These are phyloP conservation scores for Aquilaria sinensis DNA, from an alignment of 345 rosid genomes.

Conservation along the genomic window DNA sequence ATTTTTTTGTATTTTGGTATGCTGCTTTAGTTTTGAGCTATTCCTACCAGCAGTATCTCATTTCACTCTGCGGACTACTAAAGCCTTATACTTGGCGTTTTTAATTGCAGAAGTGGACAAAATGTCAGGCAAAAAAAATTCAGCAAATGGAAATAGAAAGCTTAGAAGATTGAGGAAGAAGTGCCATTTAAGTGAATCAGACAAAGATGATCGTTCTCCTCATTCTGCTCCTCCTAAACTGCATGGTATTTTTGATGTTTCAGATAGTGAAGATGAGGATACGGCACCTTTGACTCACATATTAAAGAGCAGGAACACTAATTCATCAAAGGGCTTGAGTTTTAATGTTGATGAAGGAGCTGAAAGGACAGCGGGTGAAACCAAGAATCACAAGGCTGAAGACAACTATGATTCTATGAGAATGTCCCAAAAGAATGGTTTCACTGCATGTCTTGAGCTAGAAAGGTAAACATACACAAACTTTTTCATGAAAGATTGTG, in stretches of 20 bases:
- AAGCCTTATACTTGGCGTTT: no score
- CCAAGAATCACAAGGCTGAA: neutral
- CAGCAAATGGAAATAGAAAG: constrained; percentile 20
- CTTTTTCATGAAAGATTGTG: no score
- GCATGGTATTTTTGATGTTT: constrained; percentile 8
- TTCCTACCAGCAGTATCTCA: neutral
- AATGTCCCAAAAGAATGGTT: no score
- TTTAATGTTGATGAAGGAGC: constrained; percentile 13
- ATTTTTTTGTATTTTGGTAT: neutral
- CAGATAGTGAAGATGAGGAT: constrained; percentile 28
- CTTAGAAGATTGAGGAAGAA: constrained; percentile 39
- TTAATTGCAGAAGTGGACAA: constrained; percentile 19
- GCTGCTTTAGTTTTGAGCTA: neutral
- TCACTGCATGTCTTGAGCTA: no score
- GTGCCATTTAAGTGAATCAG: constrained; percentile 38
- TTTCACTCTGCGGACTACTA: no score
- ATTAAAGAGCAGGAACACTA: constrained; percentile 8
- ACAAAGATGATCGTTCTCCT: constrained; percentile 24
- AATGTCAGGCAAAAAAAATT: constrained; percentile 13
- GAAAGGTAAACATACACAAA: no score
- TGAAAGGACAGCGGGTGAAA: constrained; percentile 13
- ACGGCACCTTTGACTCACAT: constrained; percentile 18
- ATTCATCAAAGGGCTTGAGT: constrained; percentile 14
- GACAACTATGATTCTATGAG: no score
- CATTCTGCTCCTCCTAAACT: constrained; percentile 5